phyloP scores from a whole-genome alignment of 129 eudicot genomes.

The Dittrichia graveolens region DNA sequence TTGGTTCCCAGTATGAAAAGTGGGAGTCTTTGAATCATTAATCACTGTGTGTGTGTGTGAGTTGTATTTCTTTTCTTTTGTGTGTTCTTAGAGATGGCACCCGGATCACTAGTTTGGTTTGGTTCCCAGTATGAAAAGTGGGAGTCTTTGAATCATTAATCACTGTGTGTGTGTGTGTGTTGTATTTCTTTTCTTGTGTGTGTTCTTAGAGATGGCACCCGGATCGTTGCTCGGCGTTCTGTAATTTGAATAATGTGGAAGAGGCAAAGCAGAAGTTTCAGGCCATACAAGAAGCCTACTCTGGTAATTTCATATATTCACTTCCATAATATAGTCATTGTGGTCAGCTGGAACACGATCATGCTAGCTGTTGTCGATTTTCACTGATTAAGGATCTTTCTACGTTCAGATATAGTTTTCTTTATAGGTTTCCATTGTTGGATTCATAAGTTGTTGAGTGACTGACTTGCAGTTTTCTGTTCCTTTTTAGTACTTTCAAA shows the following conservation, averaged over 20 bases:
- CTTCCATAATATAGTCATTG: neutral
- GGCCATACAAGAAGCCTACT: conserved; percentile 83
- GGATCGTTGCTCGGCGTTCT: conserved; percentile 81
- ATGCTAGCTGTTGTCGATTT: no score
- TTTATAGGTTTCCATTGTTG: neutral
- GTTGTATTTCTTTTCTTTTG: neutral
- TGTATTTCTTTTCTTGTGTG: neutral
- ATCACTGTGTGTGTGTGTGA: neutral
- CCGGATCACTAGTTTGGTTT: no score
- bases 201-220: conserved; percentile 85
- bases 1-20: neutral
- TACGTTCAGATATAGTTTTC: neutral
- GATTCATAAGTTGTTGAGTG: conserved; percentile 10
- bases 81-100: conserved; percentile 71
- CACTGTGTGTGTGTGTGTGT: no score
- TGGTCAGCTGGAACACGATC: no score
- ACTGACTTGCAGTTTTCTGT: neutral
- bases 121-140: neutral
- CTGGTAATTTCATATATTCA: conserved; percentile 48
- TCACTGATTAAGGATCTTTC: neutral
- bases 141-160: neutral
- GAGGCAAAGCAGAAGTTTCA: conserved; percentile 86
- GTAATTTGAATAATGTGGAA: conserved; percentile 54
- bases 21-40: neutral
- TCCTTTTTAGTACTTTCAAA: conserved; percentile 68